These are phyloP conservation scores for Nadsonia fulvescens DNA, from an alignment of 805 yeast species.

Conservation along the genomic window DNA sequence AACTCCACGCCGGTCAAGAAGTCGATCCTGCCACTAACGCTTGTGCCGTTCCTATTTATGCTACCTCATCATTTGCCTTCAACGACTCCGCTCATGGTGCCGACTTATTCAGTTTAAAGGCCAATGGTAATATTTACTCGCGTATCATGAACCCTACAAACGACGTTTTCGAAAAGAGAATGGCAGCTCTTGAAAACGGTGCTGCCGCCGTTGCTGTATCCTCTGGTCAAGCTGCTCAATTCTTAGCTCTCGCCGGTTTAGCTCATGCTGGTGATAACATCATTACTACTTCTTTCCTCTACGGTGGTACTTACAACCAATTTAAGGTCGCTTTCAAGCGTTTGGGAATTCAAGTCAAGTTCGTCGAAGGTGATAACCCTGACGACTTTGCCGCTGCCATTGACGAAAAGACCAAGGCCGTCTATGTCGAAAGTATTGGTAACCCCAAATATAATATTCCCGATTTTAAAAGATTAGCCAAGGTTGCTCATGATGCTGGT, in stretches of 20 bases:
- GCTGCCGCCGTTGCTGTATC: constrained; percentile 75
- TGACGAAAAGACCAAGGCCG: constrained; percentile 76
- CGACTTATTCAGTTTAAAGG: constrained; percentile 67
- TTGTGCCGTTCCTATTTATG: constrained; percentile 87
- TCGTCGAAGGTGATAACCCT: constrained; percentile 63
- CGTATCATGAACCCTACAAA: constrained; percentile 87
- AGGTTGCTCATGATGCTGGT: constrained; percentile 70
- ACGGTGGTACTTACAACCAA: constrained; percentile 95
- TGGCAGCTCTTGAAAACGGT: constrained; percentile 88
- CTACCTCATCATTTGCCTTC: constrained; percentile 79
- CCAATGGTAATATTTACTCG: constrained; percentile 74
- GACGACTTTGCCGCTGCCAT: constrained; percentile 55
- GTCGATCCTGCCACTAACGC: constrained; percentile 46
- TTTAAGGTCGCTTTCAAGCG: constrained; percentile 84
- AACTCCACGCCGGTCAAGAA: constrained; percentile 88
- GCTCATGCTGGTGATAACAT: constrained; percentile 85
- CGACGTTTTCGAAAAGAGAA: constrained; percentile 77
- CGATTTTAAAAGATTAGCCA: constrained; percentile 62
- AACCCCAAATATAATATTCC: constrained; percentile 89
- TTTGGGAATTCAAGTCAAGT: constrained; percentile 70
- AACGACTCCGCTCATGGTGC: constrained; percentile 85
- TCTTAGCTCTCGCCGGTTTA: constrained; percentile 62
- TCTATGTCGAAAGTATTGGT: constrained; percentile 79
- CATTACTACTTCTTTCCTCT: constrained; percentile 67
- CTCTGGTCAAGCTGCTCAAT: constrained; percentile 96